A percentile compares a stretch with the other conserved stretches of the same genome.
phyloP scores from a whole-genome alignment of 1,139 yeast genomes.

The Taphrina pruni region DNA sequence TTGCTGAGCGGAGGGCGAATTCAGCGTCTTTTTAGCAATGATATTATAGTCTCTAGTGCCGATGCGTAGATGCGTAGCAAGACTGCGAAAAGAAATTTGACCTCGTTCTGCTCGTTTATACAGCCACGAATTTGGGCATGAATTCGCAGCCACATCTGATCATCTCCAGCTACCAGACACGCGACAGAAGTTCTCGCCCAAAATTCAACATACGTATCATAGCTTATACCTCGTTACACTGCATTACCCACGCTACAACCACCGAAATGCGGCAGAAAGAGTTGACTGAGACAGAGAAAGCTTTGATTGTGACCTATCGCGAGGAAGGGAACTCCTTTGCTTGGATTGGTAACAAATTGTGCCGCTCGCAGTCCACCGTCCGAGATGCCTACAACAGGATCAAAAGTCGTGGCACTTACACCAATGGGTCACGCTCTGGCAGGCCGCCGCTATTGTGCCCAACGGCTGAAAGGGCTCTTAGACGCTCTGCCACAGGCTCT shows the following conservation, averaged over 20 bases:
- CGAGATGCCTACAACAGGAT: slow-evolving; percentile 2
- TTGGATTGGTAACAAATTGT: neutral
- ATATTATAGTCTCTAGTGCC: neutral
- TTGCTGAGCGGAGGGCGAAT: neutral
- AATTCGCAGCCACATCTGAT: neutral
- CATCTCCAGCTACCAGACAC: neutral
- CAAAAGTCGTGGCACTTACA: slow-evolving; percentile 13
- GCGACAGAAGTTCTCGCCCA: slow-evolving; percentile 14
- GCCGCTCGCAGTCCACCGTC: slow-evolving; percentile 12
- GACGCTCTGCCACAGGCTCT: too few relatives aligned
- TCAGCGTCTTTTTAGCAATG: neutral
- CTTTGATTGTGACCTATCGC: neutral
- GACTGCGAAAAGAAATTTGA: slow-evolving; percentile 15
- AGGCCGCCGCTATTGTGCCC: slow-evolving; percentile 9
- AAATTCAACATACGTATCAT: neutral
- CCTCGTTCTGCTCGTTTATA: slow-evolving; percentile 1
- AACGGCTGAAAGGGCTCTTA: neutral
- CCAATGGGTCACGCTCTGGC: slow-evolving; percentile 12
- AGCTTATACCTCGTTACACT: neutral
- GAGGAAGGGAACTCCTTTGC: slow-evolving; percentile 1
- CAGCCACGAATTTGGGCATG: neutral
- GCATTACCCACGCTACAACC: slow-evolving; percentile 2
- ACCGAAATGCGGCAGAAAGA: neutral
- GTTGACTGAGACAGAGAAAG: slow-evolving; percentile 3
- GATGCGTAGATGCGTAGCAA: neutral